These are phyloP conservation scores for Eutypella sp. DNA, from an alignment of 2,329 filamentous ascomycete genomes.

Conservation along the genomic window DNA sequence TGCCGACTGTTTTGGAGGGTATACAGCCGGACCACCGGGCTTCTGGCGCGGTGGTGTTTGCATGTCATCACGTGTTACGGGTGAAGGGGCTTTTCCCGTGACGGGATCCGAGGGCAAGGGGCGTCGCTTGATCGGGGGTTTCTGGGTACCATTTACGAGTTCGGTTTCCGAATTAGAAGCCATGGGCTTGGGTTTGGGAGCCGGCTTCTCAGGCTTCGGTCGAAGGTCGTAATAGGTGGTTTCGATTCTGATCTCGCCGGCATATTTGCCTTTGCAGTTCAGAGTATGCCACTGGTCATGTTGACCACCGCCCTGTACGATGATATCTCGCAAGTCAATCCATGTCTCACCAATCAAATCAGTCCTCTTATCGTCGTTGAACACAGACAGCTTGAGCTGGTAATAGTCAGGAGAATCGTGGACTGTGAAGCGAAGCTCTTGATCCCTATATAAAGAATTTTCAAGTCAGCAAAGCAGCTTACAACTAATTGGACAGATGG, in stretches of 20 bases:
- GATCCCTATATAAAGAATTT: slow-evolving; percentile 62
- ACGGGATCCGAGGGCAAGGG: slow-evolving; percentile 79
- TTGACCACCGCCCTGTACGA: slow-evolving; percentile 85
- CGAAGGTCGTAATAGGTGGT: slow-evolving; percentile 93
- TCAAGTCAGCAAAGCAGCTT: slow-evolving; percentile 11
- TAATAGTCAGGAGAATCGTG: slow-evolving; percentile 97
- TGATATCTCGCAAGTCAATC: slow-evolving; percentile 76
- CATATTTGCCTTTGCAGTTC: slow-evolving; percentile 88
- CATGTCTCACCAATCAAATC: slow-evolving; percentile 94
- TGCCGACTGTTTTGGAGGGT: slow-evolving; percentile 48
- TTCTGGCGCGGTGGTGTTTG: slow-evolving; percentile 45
- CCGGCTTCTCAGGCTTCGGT: slow-evolving; percentile 70
- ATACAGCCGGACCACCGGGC: slow-evolving; percentile 35
- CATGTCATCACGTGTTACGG: slow-evolving; percentile 35
- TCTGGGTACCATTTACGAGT: slow-evolving; percentile 22
- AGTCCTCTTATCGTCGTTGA: slow-evolving; percentile 97
- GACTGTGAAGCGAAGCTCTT: slow-evolving; percentile 92
- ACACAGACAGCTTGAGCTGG: slow-evolving; percentile 89
- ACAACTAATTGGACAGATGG: neutral
- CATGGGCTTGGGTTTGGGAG: slow-evolving; percentile 47
- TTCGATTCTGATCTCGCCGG: slow-evolving; percentile 89
- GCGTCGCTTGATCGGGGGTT: slow-evolving; percentile 69
- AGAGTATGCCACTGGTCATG: slow-evolving; percentile 88
- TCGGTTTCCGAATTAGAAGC: slow-evolving; percentile 30
- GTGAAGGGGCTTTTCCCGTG: slow-evolving; percentile 44